Conservation (phyloP, 2,329 filamentous ascomycete genomes). For the Sarocladiaceae sp. region DNA sequence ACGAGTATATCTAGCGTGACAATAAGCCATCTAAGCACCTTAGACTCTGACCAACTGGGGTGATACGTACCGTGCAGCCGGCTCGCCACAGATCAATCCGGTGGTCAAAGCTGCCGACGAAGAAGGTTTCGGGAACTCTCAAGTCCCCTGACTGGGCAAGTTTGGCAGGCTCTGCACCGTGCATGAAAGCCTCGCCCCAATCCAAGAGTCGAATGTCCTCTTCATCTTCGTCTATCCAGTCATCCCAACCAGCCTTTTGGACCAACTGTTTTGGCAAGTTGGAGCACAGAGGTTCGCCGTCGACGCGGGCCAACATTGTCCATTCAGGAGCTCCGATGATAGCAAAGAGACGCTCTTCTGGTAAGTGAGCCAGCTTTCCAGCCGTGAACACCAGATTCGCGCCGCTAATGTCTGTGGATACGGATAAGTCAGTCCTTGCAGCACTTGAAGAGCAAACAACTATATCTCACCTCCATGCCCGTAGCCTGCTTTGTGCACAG, state of each 20-base stretch:
- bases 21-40: conserved; percentile 1
- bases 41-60: neutral
- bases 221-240: conserved; percentile 8
- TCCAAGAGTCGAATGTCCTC: conserved; percentile 8
- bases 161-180: conserved; percentile 4
- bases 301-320: neutral
- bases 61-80: conserved; percentile 1
- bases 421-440: neutral
- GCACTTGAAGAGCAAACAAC: neutral
- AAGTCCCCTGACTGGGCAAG: neutral
- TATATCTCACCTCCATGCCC: neutral
- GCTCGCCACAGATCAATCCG: conserved; percentile 2
- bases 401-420: neutral
- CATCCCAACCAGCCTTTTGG: conserved; percentile 2
- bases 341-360: neutral
- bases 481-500: neutral
- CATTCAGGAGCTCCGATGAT: conserved; percentile 4
- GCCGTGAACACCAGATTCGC: neutral
- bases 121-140: conserved; percentile 3
- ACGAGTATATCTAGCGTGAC: conserved; percentile 7
- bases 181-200: conserved; percentile 7
- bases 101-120: conserved; percentile 1
- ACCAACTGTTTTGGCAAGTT: conserved; percentile 6
- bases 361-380: conserved; percentile 1
- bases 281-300: neutral